Conservation (phyloP, 352 stramenopile species). For the Phytophthora palmivora region DNA sequence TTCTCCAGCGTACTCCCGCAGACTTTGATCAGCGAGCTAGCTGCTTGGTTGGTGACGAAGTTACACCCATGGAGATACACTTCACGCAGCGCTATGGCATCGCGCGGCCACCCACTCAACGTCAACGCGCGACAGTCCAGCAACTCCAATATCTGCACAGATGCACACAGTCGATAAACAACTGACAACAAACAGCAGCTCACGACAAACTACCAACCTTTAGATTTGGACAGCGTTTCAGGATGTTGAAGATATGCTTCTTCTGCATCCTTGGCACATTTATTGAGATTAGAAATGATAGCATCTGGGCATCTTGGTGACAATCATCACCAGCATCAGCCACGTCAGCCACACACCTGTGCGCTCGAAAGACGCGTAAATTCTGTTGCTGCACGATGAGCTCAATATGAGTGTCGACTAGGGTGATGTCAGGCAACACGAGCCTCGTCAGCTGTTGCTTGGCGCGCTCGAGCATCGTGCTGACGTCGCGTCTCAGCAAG, state of each 20-base stretch:
- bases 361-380: constrained; percentile 54
- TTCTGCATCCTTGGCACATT: constrained; percentile 46
- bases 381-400: constrained; percentile 42
- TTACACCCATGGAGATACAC: constrained; percentile 63
- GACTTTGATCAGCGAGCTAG: constrained; percentile 43
- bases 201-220: constrained; percentile 27
- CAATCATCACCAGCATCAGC: background rate
- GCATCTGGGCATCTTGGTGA: constrained; percentile 5
- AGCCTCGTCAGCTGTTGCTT: constrained; percentile 42
- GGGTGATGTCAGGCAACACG: constrained; percentile 49
- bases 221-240: constrained; percentile 42
- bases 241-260: constrained; percentile 59
- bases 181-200: background rate
- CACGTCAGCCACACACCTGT: constrained; percentile 41
- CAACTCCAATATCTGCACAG: constrained; percentile 57
- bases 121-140: constrained; percentile 62
- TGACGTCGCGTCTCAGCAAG: constrained; percentile 39
- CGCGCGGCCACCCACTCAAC: constrained; percentile 51
- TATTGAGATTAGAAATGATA: constrained; percentile 22
- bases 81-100: constrained; percentile 35
- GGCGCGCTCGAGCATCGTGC: constrained; percentile 47
- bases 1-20: constrained; percentile 47
- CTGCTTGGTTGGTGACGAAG: constrained; percentile 52
- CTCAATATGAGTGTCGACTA: constrained; percentile 54
- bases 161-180: constrained; percentile 2